Evolutionary conservation across 2,329 filamentous ascomycete genomes (phyloP).

Genomic region (Cladobotryum mycophilum): DNA sequence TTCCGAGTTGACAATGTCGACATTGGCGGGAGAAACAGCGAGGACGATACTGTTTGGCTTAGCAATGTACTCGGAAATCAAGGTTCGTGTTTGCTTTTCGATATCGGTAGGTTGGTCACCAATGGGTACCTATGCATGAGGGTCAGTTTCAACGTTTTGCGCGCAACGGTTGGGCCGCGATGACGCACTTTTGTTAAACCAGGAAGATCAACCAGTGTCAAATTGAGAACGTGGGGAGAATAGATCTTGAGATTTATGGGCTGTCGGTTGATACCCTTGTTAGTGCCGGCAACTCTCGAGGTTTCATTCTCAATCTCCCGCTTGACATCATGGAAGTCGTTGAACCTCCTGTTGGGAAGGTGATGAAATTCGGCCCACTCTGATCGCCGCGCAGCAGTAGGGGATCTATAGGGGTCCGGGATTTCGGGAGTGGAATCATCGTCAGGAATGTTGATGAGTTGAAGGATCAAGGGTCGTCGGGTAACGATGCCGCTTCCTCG

Average conservation of each 20-base stretch:
- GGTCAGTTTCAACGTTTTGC: constrained; percentile 14
- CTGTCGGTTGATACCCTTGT: constrained; percentile 96
- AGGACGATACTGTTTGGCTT: constrained; percentile 98
- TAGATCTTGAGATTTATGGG: constrained; percentile 99
- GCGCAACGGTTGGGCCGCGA: background rate
- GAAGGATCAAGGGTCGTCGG: constrained; percentile 85
- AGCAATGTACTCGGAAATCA: constrained; percentile 97
- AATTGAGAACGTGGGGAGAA: constrained; percentile 90
- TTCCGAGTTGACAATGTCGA: constrained; percentile 97
- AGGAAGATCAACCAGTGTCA: constrained; percentile 92
- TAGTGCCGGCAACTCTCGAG: constrained; percentile 81
- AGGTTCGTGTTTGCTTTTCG: constrained; percentile 93
- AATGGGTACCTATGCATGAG: constrained; percentile 67
- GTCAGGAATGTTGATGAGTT: constrained; percentile 92
- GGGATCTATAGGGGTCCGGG: constrained; percentile 67
- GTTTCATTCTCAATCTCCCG: constrained; percentile 97
- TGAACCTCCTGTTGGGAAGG: constrained; percentile 80
- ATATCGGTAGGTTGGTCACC: constrained; percentile 97
- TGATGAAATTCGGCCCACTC: constrained; percentile 97
- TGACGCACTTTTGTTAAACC: constrained; percentile 79
- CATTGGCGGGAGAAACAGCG: constrained; percentile 93
- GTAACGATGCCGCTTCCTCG: constrained; percentile 97
- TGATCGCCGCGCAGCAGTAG: constrained; percentile 59
- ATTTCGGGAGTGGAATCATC: constrained; percentile 63
- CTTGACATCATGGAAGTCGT: constrained; percentile 88